Base-by-base conservation (phyloP, 768 basidiomycete species). In the Scleroderma citrinum region DNA sequence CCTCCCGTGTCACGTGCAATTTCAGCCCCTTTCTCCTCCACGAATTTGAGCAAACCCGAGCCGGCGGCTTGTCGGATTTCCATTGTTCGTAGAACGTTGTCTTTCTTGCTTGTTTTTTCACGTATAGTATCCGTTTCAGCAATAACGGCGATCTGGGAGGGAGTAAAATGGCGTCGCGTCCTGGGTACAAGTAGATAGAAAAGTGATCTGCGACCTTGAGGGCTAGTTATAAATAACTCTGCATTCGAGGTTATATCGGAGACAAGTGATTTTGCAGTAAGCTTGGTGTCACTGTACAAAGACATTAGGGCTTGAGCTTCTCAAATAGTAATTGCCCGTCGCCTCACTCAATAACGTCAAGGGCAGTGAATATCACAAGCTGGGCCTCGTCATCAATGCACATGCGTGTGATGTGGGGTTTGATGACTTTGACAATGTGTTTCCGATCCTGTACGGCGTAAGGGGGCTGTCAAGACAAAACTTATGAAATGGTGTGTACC, bases 341-440 rank as follows among this genome's bases (percentile, higher is more conserved):
- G 39, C 71, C 81, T 35, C 65, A 93, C 92, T 97, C 93, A 47
- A 89, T 85, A 35, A 87, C 80, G 62, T 97, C 93, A 11, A 95
- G 74, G 6, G 89, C 88, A 0, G 91, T 91, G 69, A 94, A 95
- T 3, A 96, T 68, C 2, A 94, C 90, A 20, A 88, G 71, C 58
- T 94, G 92, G 0, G 93, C 93, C 54, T 96, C 91, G 39, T 92
- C 89, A 56, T 93, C 90, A 36, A 78, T 73, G 58, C 86, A 88
- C 79, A 96, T 92, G 2, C 87, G 83, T 61, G 87, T 85, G 21
- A 94, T 74, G 57, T 96, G 92, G 1, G 92, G 91, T 57, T 92
- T 93, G 44, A 97, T 75, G 5, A 81, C 77, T 71, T 94, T 94
- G 47, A 95, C 72, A 45, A 94, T 90, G 54, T 85, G 83, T 76